A percentile compares a stretch with the other conserved stretches of the same genome.
Evolutionary conservation across 2,329 filamentous ascomycete species (phyloP).

Genomic region (Whalleya microplaca): DNA sequence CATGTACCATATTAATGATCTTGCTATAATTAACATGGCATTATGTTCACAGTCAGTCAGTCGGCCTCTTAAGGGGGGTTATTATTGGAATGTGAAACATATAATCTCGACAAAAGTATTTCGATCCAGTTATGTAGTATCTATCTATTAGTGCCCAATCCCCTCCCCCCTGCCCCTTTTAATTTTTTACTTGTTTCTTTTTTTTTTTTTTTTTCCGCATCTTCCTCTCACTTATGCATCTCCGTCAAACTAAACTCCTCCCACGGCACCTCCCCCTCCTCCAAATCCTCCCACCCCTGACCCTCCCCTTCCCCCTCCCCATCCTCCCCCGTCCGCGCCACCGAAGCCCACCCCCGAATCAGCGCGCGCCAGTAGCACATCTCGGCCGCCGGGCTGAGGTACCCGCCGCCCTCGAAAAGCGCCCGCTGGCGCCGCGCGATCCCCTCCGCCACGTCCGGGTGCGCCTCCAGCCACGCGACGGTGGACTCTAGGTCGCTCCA

Average conservation of each 20-base stretch:
- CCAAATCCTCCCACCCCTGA: constrained; percentile 38
- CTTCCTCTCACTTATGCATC: constrained; percentile 31
- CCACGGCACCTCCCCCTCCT: constrained; percentile 42
- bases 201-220: not conserved
- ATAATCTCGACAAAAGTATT: not conserved
- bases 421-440: constrained; percentile 53
- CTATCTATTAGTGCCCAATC: too few relatives aligned
- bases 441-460: constrained; percentile 47
- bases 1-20: constrained; percentile 31
- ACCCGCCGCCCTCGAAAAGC: constrained; percentile 47
- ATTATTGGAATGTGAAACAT: constrained; percentile 7
- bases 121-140: not conserved
- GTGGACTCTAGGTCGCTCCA: constrained; percentile 55
- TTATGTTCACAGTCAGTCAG: not conserved
- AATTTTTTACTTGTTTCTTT: not conserved
- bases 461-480: constrained; percentile 48
- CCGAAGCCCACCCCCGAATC: constrained; percentile 50
- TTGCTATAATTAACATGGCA: constrained; percentile 15
- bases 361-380: constrained; percentile 57
- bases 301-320: constrained; percentile 41
- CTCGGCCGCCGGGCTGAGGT: constrained; percentile 55
- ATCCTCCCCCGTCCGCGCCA: constrained; percentile 42
- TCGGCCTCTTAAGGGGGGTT: too few relatives aligned
- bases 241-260: constrained; percentile 44
- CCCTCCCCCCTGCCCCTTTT: too few relatives aligned